Evolutionary conservation across 176 grass and related monocot genomes (phyloP).

Genomic region (Olyra latifolia): DNA sequence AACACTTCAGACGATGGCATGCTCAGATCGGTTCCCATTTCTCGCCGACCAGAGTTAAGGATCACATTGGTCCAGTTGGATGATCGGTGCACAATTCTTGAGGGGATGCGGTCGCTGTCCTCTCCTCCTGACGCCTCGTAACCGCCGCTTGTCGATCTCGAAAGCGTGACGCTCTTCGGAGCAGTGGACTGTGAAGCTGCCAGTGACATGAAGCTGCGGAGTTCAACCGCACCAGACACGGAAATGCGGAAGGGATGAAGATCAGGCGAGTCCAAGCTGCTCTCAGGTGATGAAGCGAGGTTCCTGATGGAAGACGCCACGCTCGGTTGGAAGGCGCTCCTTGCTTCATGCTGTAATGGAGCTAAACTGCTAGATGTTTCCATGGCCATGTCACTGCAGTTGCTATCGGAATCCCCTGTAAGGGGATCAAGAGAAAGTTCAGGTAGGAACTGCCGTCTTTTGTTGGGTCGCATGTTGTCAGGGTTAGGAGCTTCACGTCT

Average conservation of each 20-base stretch:
- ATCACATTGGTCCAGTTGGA: conserved; percentile 72
- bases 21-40: conserved; percentile 27
- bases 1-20: conserved; percentile 31
- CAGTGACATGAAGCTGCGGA: conserved; percentile 29
- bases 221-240: conserved; percentile 56
- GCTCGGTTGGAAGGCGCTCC: conserved; percentile 54
- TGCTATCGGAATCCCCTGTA: conserved; percentile 51
- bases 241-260: conserved; percentile 71
- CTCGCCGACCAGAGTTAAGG: conserved; percentile 28
- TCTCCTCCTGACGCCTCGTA: conserved; percentile 82
- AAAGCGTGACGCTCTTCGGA: conserved; percentile 53
- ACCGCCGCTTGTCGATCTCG: conserved; percentile 73
- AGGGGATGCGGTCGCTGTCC: conserved; percentile 73
- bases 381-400: conserved; percentile 37
- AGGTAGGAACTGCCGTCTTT: conserved; percentile 31
- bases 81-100: conserved; percentile 70
- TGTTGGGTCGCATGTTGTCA: conserved; percentile 27
- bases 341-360: conserved; percentile 66
- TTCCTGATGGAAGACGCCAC: conserved; percentile 27
- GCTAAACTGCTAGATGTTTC: conserved; percentile 51
- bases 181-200: conserved; percentile 28
- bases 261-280: conserved; percentile 77
- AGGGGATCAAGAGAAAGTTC: conserved; percentile 41
- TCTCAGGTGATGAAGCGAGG: conserved; percentile 55
- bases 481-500: conserved; percentile 29